Base-by-base conservation (phyloP, 768 basidiomycete species). In the Lentinus tigrinus region DNA sequence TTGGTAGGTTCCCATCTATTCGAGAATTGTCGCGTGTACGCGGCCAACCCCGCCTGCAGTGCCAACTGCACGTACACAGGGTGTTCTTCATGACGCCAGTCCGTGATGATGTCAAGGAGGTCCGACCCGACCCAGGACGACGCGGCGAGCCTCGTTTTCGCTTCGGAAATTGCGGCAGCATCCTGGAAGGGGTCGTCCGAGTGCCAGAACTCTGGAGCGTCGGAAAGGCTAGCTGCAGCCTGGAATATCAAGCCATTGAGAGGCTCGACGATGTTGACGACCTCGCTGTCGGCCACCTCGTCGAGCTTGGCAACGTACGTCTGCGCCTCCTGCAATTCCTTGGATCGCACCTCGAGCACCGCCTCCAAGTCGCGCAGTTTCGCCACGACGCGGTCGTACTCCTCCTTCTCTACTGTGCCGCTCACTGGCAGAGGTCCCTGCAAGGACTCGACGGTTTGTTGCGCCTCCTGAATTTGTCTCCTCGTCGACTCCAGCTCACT, bases 171-270 rank as follows among this genome's bases (percentile, higher is more conserved):
- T 14, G 28, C 31, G 14, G n/a, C 23, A 3, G 28, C n/a, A 9
- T 46, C 38, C 19, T n/a, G 3, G 17, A 23, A 38, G 26, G 38
- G 16, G 37, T 36, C 48, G 44, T 52, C 17, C 40, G 40, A 49
- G 23, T n/a, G 19, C n/a, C n/a, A n/a, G 27, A 44, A 70, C n/a
- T 65, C 69, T 67, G 77, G 76, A 3, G 73, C 55, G 49, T 80
- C 80, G 1, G 82, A 75, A 58, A 84, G 73, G 57, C 73, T 74
- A 0, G 78, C 78, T 1, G 81, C 79, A n/a, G 75, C 76, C 63
- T 84, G 80, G 36, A 75, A 74, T 36, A 83, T 77, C 58, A 78
- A 77, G 3, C 77, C 68, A 48, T 84, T 79, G 26, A 85, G 68
- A 19, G 70, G 69, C 51, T 78, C 74, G 17, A 83, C 69, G 60